phyloP scores from a whole-genome alignment of 768 basidiomycete species.

The Macrolepiota fuliginosa region DNA sequence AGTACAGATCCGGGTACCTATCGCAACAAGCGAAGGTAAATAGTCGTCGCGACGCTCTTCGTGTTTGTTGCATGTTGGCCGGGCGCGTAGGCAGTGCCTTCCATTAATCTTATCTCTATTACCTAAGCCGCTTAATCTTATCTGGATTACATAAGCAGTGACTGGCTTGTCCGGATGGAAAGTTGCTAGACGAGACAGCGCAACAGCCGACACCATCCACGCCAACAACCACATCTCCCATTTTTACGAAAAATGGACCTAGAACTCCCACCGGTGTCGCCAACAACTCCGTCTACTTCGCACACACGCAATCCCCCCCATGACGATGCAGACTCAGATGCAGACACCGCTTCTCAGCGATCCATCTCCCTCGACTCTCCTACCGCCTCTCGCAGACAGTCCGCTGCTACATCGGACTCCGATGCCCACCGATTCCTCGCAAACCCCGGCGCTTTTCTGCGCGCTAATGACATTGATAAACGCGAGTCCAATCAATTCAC shows the following conservation, averaged over 20 bases:
- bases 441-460: slow-evolving; percentile 8
- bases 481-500: slow-evolving; percentile 32
- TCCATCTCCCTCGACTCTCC: slow-evolving; percentile 77
- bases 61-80: neutral
- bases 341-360: slow-evolving; percentile 76
- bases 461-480: slow-evolving; percentile 4
- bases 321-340: slow-evolving; percentile 48
- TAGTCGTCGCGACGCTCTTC: neutral
- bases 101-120: neutral
- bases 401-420: slow-evolving; percentile 6
- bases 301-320: slow-evolving; percentile 28
- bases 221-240: neutral
- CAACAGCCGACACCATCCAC: neutral
- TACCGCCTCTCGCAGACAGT: slow-evolving; percentile 37
- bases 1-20: neutral
- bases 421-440: slow-evolving; percentile 11
- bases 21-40: neutral
- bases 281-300: slow-evolving; percentile 22
- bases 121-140: neutral
- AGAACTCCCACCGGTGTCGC: slow-evolving; percentile 31
- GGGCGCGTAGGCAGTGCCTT: neutral
- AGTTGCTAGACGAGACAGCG: neutral
- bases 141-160: neutral
- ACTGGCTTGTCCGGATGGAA: too few relatives aligned
- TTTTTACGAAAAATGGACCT: slow-evolving; percentile 20